Evolutionary conservation across 2,329 filamentous ascomycete genomes (phyloP).

Genomic region (Periconia sp.): DNA sequence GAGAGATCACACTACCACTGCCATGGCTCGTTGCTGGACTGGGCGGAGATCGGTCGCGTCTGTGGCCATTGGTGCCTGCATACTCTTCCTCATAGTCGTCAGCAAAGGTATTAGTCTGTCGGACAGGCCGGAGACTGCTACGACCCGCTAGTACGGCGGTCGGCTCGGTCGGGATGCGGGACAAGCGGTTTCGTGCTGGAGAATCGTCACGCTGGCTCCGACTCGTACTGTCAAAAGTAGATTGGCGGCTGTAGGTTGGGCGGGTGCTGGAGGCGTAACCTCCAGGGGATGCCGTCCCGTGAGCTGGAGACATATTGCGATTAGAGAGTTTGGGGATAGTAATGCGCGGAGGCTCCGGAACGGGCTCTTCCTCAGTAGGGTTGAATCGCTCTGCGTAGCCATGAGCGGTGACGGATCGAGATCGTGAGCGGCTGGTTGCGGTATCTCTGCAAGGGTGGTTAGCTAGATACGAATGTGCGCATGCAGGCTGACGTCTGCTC

Average conservation of each 20-base stretch:
- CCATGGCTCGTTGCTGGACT: conserved; percentile 56
- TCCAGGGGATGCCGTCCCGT: conserved; percentile 34
- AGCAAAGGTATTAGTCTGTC: conserved; percentile 40
- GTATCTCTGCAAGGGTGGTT: conserved; percentile 33
- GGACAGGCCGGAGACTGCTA: conserved; percentile 52
- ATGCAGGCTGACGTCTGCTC: conserved; percentile 27
- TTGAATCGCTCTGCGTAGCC: conserved; percentile 67
- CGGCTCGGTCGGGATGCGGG: conserved; percentile 62
- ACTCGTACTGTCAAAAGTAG: conserved; percentile 65
- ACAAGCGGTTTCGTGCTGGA: conserved; percentile 54
- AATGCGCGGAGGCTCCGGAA: conserved; percentile 57
- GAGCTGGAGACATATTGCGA: conserved; percentile 50
- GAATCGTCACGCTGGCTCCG: conserved; percentile 60
- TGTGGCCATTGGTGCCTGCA: conserved; percentile 31
- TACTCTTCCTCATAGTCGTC: conserved; percentile 46
- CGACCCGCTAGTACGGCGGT: conserved; percentile 56
- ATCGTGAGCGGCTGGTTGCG: conserved; percentile 53
- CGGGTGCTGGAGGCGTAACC: conserved; percentile 50
- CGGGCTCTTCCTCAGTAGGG: conserved; percentile 62
- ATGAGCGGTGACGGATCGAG: conserved; percentile 69
- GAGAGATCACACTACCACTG: conserved; percentile 58
- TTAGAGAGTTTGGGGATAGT: conserved; percentile 49
- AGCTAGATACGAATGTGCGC: conserved; percentile 24
- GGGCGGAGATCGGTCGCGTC: conserved; percentile 57
- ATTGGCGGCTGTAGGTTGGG: conserved; percentile 57